Conservation (phyloP, 139 green algal species). For the Micractinium sp. region DNA sequence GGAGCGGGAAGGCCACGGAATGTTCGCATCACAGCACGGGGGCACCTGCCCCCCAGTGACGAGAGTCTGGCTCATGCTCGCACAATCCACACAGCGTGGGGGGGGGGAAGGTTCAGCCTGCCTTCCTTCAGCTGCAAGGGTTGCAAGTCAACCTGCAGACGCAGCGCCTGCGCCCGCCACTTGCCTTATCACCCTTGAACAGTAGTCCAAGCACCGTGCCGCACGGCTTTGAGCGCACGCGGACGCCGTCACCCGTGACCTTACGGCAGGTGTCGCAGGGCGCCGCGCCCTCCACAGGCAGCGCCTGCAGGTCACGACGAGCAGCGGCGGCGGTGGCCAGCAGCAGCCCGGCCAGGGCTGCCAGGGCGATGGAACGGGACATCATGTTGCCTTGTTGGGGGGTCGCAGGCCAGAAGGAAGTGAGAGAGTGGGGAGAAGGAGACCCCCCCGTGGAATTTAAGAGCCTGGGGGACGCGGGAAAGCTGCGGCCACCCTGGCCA, state of each 20-base stretch:
- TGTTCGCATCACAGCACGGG: not conserved
- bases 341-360: not conserved
- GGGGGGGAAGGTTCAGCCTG: not conserved
- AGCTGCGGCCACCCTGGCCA: no score
- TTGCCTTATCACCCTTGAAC: constrained; percentile 8
- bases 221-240: constrained; percentile 1
- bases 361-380: not conserved
- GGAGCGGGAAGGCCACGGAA: no score
- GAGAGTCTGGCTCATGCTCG: not conserved
- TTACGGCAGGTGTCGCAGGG: not conserved
- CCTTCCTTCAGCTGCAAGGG: not conserved
- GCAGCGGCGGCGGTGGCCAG: not conserved
- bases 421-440: no score
- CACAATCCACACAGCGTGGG: not conserved
- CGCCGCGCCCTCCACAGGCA: no score
- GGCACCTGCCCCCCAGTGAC: not conserved
- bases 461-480: no score
- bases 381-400: not conserved
- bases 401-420: no score
- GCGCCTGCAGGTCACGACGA: no score
- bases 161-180: no score
- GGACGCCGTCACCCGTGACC: not conserved
- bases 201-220: not conserved
- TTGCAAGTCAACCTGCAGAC: not conserved
- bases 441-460: no score